These are phyloP conservation scores for Phytophthora pini DNA, from an alignment of 352 stramenopile genomes.

Conservation along the genomic window DNA sequence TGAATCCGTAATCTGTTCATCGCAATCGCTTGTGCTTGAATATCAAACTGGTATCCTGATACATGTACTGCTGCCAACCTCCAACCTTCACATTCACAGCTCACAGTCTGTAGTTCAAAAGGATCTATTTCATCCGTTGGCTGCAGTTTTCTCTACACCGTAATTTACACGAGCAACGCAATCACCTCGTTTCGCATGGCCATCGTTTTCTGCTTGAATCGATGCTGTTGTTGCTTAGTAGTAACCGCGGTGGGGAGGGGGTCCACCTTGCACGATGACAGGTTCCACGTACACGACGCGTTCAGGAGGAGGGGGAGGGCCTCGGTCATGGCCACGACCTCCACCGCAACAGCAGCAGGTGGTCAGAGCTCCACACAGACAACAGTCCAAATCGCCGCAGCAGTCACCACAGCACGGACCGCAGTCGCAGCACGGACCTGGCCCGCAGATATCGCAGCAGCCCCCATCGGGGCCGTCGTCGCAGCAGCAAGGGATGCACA, in stretches of 20 bases:
- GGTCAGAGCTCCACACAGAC: constrained; percentile 32
- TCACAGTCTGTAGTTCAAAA: not conserved
- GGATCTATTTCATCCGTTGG: constrained; percentile 1
- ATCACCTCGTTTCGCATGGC: too few relatives aligned
- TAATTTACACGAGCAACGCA: constrained; percentile 10
- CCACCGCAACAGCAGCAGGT: constrained; percentile 32
- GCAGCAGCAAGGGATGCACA: constrained; percentile 35
- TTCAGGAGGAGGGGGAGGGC: constrained; percentile 21
- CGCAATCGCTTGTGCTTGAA: too few relatives aligned
- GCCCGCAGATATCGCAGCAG: constrained; percentile 21
- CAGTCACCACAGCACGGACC: constrained; percentile 22
- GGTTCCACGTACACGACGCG: constrained; percentile 42
- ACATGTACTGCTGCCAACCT: not conserved
- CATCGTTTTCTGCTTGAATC: too few relatives aligned
- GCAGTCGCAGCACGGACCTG: constrained; percentile 15
- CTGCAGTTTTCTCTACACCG: constrained; percentile 1
- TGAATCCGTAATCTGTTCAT: too few relatives aligned
- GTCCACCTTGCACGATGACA: constrained; percentile 27
- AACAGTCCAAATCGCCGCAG: constrained; percentile 33
- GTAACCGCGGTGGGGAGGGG: constrained; percentile 23
- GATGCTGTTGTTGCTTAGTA: constrained; percentile 16
- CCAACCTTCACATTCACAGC: not conserved
- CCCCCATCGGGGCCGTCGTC: constrained; percentile 26
- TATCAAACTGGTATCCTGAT: not conserved
- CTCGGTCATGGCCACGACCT: constrained; percentile 15